Conservation (phyloP, 1,139 yeast species). For the Blastobotrys capitulatus region DNA sequence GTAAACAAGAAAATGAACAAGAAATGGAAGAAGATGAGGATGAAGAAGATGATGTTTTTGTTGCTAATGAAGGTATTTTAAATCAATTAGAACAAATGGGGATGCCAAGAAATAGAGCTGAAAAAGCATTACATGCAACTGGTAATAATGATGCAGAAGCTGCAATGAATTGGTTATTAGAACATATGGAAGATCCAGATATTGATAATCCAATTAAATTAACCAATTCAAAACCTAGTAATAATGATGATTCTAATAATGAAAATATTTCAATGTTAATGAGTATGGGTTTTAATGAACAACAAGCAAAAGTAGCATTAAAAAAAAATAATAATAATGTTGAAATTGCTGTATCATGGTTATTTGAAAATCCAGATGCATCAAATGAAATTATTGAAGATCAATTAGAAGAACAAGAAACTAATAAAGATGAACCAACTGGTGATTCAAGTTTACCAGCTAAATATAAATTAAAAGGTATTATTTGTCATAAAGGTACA, state of each 20-base stretch:
- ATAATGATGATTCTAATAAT: conserved; percentile 14
- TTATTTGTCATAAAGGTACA: conserved; percentile 89
- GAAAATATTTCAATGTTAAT: conserved; percentile 47
- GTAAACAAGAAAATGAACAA: conserved; percentile 42
- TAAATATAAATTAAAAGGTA: conserved; percentile 55
- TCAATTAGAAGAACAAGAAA: conserved; percentile 24
- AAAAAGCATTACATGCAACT: conserved; percentile 64
- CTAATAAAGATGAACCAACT: conserved; percentile 15
- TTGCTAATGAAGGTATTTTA: conserved; percentile 53
- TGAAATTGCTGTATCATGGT: conserved; percentile 86
- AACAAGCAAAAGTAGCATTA: conserved; percentile 66
- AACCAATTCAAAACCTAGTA: conserved; percentile 24
- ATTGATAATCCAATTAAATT: conserved; percentile 55
- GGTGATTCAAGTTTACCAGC: conserved; percentile 31
- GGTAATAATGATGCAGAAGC: conserved; percentile 65
- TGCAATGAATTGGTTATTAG: conserved; percentile 90
- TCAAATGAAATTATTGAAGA: conserved; percentile 13
- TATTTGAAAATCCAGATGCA: conserved; percentile 63
- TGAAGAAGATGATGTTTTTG: conserved; percentile 33
- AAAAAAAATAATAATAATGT: conserved; percentile 51
- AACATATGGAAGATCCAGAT: conserved; percentile 79
- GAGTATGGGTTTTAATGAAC: conserved; percentile 72
- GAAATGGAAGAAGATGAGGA: conserved; percentile 34
- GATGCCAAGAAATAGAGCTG: conserved; percentile 63
- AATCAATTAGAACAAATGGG: conserved; percentile 72